These are phyloP conservation scores for Vaccinium myrtillus DNA, from an alignment of 148 eudicot genomes.

Conservation along the genomic window DNA sequence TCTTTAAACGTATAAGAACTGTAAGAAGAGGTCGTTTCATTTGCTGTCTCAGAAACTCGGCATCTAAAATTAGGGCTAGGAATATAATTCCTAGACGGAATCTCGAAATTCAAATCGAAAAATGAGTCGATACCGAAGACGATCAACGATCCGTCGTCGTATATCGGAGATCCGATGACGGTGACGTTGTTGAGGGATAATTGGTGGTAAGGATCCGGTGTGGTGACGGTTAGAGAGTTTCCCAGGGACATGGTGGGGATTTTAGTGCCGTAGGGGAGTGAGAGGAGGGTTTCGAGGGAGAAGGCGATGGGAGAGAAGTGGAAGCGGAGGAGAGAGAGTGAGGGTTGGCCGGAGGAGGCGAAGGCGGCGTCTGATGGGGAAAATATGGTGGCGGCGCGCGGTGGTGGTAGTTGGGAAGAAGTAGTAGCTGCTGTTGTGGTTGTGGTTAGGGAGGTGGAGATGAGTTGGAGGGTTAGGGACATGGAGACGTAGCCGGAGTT, in stretches of 20 bases:
- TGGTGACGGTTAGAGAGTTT: constrained; percentile 41
- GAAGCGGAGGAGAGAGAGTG: constrained; percentile 53
- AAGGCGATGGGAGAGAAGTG: constrained; percentile 57
- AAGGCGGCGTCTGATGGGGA: constrained; percentile 47
- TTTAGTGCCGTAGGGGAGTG: constrained; percentile 43
- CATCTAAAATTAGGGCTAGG: constrained; percentile 25
- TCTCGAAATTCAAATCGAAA: constrained; percentile 35
- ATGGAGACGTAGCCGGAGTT: constrained; percentile 58
- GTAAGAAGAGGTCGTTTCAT: constrained; percentile 1
- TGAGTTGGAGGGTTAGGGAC: constrained; percentile 57
- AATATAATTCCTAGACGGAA: background rate
- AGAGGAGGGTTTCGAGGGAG: constrained; percentile 50
- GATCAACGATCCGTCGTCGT: constrained; percentile 52
- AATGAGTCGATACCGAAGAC: constrained; percentile 43
- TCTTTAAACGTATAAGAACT: constrained; percentile 23
- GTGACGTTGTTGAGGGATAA: constrained; percentile 46
- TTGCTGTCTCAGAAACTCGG: background rate
- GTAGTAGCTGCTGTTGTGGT: background rate
- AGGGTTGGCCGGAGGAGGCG: constrained; percentile 48
- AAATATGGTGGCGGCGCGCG: constrained; percentile 48
- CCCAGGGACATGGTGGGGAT: constrained; percentile 49
- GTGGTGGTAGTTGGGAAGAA: background rate
- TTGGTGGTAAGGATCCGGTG: constrained; percentile 16
- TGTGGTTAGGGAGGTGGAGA: constrained; percentile 27
- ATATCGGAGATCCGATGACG: constrained; percentile 38